Percentiles rank a stretch among this genome's conserved stretches.
phyloP scores from a whole-genome alignment of 2,329 filamentous ascomycete species.

The Nigrospora osmanthi region DNA sequence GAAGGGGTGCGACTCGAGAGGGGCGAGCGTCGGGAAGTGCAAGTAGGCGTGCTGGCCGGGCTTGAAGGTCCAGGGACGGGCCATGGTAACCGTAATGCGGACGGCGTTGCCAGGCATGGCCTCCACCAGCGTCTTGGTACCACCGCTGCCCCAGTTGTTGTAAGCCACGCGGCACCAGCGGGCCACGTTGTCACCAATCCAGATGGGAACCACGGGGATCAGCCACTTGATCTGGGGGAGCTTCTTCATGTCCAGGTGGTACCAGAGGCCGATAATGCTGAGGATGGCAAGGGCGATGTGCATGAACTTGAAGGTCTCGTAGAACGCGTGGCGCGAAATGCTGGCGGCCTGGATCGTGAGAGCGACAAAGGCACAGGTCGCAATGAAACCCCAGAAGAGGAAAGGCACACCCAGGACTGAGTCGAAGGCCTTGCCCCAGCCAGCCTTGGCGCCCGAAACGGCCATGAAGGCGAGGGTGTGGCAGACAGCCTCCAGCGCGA shows the following conservation, averaged over 20 bases:
- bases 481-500: slow-evolving; percentile 58
- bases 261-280: slow-evolving; percentile 57
- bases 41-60: slow-evolving; percentile 75
- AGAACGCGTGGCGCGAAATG: slow-evolving; percentile 67
- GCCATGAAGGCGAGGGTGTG: slow-evolving; percentile 57
- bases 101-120: slow-evolving; percentile 69
- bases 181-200: slow-evolving; percentile 54
- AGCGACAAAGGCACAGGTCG: slow-evolving; percentile 50
- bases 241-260: slow-evolving; percentile 50
- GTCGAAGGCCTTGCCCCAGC: slow-evolving; percentile 39
- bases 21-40: slow-evolving; percentile 65
- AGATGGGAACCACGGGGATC: slow-evolving; percentile 56
- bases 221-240: slow-evolving; percentile 51
- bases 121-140: slow-evolving; percentile 63
- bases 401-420: slow-evolving; percentile 30
- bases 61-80: slow-evolving; percentile 67
- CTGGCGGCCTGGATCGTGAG: slow-evolving; percentile 64
- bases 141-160: slow-evolving; percentile 59
- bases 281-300: slow-evolving; percentile 59
- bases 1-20: slow-evolving; percentile 73
- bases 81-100: slow-evolving; percentile 65
- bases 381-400: slow-evolving; percentile 56
- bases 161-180: slow-evolving; percentile 55
- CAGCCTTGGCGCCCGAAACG: slow-evolving; percentile 27
- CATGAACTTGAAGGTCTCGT: slow-evolving; percentile 68